A percentile compares a stretch with the other conserved stretches of the same genome.
phyloP scores from a whole-genome alignment of 768 basidiomycete species.

The Daedaleopsis nitida region DNA sequence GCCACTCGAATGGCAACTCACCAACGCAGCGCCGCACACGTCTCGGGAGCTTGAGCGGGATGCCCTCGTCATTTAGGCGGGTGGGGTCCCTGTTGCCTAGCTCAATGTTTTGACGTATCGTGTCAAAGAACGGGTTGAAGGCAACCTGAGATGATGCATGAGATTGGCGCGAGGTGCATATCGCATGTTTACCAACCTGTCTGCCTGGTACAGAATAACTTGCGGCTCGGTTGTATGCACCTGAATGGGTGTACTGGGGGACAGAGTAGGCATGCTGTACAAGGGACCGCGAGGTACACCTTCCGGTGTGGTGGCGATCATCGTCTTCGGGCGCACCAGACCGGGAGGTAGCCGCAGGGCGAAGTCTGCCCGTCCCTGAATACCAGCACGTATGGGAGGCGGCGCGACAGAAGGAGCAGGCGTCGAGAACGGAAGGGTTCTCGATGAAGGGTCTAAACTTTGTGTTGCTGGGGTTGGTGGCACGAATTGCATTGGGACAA shows the following conservation, averaged over 20 bases:
- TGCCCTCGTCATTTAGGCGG: conserved; percentile 65
- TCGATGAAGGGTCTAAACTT: conserved; percentile 9
- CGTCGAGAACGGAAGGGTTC: not conserved
- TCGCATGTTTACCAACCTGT: conserved; percentile 2
- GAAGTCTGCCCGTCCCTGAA: not conserved
- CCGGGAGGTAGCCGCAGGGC: conserved; percentile 11
- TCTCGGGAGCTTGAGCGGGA: conserved; percentile 63
- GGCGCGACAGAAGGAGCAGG: not conserved
- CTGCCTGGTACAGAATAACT: conserved; percentile 15
- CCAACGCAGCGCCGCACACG: conserved; percentile 44
- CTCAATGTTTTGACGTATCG: conserved; percentile 86
- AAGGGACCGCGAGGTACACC: conserved; percentile 5
- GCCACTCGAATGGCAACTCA: conserved; percentile 81
- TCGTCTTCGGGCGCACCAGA: conserved; percentile 1
- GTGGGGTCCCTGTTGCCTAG: conserved; percentile 46
- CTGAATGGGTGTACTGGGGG: conserved; percentile 16
- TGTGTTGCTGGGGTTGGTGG: conserved; percentile 20
- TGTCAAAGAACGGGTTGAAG: conserved; percentile 94
- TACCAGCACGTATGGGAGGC: not conserved
- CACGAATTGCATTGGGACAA: conserved; percentile 6
- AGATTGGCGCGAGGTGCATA: not conserved
- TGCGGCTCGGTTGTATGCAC: conserved; percentile 1
- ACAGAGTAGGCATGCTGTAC: conserved; percentile 21
- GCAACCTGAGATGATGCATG: conserved; percentile 32
- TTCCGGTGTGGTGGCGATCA: not conserved